These are phyloP conservation scores for Funneliformis geosporum DNA, from an alignment of 192 early-diverging fungal species.

Conservation along the genomic window DNA sequence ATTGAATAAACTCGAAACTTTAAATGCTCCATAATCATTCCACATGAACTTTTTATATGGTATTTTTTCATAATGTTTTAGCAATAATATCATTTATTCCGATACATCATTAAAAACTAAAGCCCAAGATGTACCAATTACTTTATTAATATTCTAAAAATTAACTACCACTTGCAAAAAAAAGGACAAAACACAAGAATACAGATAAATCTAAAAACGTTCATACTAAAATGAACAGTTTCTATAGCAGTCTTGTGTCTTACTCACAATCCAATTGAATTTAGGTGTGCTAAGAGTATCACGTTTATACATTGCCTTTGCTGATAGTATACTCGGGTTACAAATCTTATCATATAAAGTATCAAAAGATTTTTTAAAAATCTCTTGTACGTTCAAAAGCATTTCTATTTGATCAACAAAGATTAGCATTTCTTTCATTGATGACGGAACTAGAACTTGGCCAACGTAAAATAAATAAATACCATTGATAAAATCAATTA, in stretches of 20 bases:
- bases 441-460: conserved; percentile 19
- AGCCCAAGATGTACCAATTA: no score
- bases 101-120: no score
- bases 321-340: background rate
- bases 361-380: conserved; percentile 21
- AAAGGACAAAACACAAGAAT: no score
- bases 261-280: conserved; percentile 15
- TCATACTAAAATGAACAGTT: conserved; percentile 18
- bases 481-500: background rate
- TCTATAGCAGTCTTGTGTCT: conserved; percentile 10
- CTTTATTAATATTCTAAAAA: no score
- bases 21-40: no score
- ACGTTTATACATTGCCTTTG: conserved; percentile 13
- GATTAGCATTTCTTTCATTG: conserved; percentile 1
- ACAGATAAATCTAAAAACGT: conserved; percentile 11
- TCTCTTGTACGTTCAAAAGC: background rate
- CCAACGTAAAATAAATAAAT: conserved; percentile 18
- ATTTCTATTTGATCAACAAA: conserved; percentile 14
- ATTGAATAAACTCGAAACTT: no score
- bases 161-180: no score
- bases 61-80: no score
- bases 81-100: no score
- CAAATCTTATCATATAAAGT: background rate
- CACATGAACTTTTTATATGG: no score
- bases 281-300: conserved; percentile 18